These are phyloP conservation scores for Globisporangium nagaii DNA, from an alignment of 352 stramenopile genomes.

Conservation along the genomic window DNA sequence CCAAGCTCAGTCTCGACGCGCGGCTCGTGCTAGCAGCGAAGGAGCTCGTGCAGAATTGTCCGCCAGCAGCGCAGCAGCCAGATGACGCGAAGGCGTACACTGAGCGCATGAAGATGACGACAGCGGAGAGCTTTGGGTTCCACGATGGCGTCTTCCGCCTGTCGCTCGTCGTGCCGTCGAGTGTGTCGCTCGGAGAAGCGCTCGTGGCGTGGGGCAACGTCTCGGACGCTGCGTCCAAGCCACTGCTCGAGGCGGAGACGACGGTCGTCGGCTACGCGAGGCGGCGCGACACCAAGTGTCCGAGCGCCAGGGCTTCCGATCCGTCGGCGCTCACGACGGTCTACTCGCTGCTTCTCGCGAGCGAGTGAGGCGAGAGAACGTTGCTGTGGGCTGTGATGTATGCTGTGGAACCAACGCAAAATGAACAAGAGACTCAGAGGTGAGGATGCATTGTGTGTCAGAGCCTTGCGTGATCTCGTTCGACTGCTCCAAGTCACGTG, in stretches of 20 bases:
- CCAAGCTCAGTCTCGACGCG: constrained; percentile 22
- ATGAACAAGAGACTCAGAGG: no score
- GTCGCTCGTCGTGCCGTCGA: constrained; percentile 11
- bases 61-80: constrained; percentile 8
- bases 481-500: no score
- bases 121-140: constrained; percentile 5
- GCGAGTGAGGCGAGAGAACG: neutral
- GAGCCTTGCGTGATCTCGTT: neutral
- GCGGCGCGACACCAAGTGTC: constrained; percentile 10
- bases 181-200: constrained; percentile 14
- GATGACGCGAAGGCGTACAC: neutral
- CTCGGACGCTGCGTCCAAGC: constrained; percentile 11
- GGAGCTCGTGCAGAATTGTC: constrained; percentile 21
- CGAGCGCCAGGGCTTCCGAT: neutral
- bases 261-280: constrained; percentile 23
- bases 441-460: neutral
- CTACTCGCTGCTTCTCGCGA: constrained; percentile 1
- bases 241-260: constrained; percentile 19
- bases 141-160: constrained; percentile 14
- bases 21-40: constrained; percentile 25
- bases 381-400: no score
- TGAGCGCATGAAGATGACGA: neutral
- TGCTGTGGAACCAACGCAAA: no score
- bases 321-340: neutral
- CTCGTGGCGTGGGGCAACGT: constrained; percentile 24